phyloP scores from a whole-genome alignment of 2,329 filamentous ascomycete genomes.

The Cryphonectria radicalis region DNA sequence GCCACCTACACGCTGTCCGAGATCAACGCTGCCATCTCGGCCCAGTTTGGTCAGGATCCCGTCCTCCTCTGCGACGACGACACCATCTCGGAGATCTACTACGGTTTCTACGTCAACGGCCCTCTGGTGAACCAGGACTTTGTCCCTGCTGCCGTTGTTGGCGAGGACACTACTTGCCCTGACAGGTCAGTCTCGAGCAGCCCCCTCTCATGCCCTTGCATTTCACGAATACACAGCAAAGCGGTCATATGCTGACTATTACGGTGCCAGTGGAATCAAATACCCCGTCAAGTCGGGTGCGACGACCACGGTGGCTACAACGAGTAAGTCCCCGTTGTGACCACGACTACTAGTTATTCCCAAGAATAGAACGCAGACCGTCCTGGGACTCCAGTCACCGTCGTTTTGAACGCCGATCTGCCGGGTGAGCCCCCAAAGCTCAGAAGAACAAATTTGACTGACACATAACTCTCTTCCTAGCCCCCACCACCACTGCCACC shows the following conservation, averaged over 20 bases:
- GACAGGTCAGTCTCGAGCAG: neutral
- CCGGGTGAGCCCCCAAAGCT: neutral
- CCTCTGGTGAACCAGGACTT: constrained; percentile 24
- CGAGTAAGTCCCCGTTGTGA: neutral
- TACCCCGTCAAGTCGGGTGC: constrained; percentile 25
- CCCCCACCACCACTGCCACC: constrained; percentile 9
- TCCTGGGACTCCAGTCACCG: too few species aligned
- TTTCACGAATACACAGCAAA: neutral
- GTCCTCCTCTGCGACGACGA: constrained; percentile 21
- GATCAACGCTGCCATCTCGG: constrained; percentile 25
- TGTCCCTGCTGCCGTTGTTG: constrained; percentile 17
- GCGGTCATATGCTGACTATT: neutral
- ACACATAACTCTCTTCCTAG: neutral
- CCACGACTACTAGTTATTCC: neutral
- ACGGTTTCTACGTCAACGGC: constrained; percentile 23
- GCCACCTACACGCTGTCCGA: constrained; percentile 23
- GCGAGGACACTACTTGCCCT: constrained; percentile 25
- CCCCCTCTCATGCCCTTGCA: neutral
- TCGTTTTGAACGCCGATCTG: neutral
- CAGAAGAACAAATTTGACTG: neutral
- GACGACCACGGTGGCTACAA: constrained; percentile 14
- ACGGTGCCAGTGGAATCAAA: constrained; percentile 15
- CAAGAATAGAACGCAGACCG: neutral
- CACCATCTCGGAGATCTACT: constrained; percentile 27
- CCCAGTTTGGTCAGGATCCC: constrained; percentile 23